Percentiles rank a stretch among this genome's conserved stretches.
Conservation (phyloP, 2,329 filamentous ascomycete genomes). For the Ophiostoma angusticollis region DNA sequence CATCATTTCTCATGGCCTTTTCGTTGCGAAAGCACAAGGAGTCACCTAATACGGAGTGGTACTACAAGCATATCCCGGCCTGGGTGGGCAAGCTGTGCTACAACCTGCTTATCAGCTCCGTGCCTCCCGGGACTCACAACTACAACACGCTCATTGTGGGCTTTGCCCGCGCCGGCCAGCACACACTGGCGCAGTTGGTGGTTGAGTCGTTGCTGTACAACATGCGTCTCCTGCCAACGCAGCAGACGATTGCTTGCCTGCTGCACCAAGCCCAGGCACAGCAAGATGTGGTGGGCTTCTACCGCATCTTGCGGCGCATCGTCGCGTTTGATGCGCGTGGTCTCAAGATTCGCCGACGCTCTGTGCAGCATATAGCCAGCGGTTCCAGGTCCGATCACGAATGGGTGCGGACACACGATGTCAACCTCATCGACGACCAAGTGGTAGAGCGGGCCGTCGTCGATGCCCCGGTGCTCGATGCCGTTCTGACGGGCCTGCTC, state of each 20-base stretch:
- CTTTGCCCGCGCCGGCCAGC: constrained; percentile 40
- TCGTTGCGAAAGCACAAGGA: too few relatives aligned
- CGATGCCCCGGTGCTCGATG: constrained; percentile 28
- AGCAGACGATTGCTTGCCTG: constrained; percentile 35
- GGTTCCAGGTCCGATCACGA: constrained; percentile 14
- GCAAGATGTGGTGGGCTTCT: constrained; percentile 29
- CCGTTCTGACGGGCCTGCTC: constrained; percentile 35
- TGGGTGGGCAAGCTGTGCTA: constrained; percentile 38
- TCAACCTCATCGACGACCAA: constrained; percentile 20
- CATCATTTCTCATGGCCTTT: too few relatives aligned
- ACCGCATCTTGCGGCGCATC: constrained; percentile 32
- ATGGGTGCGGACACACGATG: constrained; percentile 19
- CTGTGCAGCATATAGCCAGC: neutral
- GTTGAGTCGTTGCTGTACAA: constrained; percentile 36
- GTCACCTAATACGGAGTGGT: too few relatives aligned
- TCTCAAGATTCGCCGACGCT: constrained; percentile 21
- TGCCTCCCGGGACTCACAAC: constrained; percentile 53
- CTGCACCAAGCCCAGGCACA: constrained; percentile 36
- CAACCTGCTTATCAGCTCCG: constrained; percentile 50
- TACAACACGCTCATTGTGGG: constrained; percentile 59
- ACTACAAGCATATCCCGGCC: constrained; percentile 9
- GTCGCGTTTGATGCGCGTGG: constrained; percentile 30
- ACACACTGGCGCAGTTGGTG: constrained; percentile 39
- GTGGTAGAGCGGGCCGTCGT: constrained; percentile 29
- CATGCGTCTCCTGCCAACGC: constrained; percentile 33